These are phyloP conservation scores for Neospora caninum DNA, from an alignment of 169 alveolate species.

Conservation along the genomic window DNA sequence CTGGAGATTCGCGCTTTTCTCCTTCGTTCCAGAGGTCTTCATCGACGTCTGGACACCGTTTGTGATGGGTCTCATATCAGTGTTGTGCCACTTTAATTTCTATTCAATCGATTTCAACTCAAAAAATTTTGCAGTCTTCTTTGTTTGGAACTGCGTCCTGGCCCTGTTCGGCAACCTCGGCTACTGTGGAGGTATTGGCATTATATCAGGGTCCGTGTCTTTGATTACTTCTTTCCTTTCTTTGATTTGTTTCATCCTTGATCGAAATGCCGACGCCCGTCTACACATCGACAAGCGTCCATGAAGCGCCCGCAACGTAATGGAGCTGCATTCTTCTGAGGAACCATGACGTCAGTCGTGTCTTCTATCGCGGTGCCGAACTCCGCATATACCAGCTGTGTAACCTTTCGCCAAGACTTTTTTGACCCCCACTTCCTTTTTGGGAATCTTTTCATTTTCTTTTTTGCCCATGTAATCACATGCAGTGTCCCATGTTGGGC, in stretches of 20 bases:
- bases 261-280: constrained; percentile 38
- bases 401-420: no score
- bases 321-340: no score
- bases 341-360: no score
- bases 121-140: constrained; percentile 46
- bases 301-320: not conserved
- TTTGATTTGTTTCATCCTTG: constrained; percentile 53
- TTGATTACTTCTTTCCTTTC: constrained; percentile 42
- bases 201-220: constrained; percentile 57
- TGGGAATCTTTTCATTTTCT: no score
- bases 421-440: no score
- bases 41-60: constrained; percentile 51
- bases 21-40: constrained; percentile 56
- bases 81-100: constrained; percentile 49
- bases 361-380: no score
- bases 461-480: no score
- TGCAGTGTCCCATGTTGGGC: no score
- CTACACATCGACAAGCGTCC: constrained; percentile 36
- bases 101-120: constrained; percentile 38
- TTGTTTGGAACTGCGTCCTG: constrained; percentile 53
- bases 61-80: constrained; percentile 62
- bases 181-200: constrained; percentile 60
- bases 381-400: no score
- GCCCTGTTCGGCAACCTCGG: constrained; percentile 66
- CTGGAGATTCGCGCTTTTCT: constrained; percentile 53